Conservation (phyloP, 2,329 filamentous ascomycete species). For the Pyrenophora teres region DNA sequence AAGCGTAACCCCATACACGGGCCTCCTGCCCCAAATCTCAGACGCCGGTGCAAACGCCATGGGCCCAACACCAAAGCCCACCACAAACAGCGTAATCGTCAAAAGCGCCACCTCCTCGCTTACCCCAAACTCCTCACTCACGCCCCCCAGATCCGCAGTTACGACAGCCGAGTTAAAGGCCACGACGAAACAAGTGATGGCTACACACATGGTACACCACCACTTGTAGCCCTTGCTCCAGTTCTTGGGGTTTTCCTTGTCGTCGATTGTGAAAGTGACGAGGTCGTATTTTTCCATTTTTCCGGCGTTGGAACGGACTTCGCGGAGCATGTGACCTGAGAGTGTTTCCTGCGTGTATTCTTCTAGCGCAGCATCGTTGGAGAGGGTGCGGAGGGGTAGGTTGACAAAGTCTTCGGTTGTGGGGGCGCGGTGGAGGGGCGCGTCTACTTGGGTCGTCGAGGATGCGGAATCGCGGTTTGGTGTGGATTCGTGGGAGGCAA, state of each 20-base stretch:
- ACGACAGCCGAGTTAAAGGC: constrained; percentile 70
- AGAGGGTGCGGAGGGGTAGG: constrained; percentile 69
- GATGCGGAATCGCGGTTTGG: constrained; percentile 20
- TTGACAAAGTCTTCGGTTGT: constrained; percentile 56
- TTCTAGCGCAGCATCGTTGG: constrained; percentile 58
- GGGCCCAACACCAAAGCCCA: constrained; percentile 80
- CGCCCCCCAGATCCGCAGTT: constrained; percentile 73
- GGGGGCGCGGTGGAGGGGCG: constrained; percentile 24
- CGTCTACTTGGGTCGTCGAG: constrained; percentile 15
- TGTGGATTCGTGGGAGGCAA: constrained; percentile 13
- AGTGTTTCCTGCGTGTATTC: constrained; percentile 70
- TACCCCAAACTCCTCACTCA: constrained; percentile 67
- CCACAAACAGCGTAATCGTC: constrained; percentile 75
- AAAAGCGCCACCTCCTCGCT: constrained; percentile 74
- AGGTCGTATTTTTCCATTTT: constrained; percentile 61
- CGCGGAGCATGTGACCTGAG: constrained; percentile 64
- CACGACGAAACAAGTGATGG: constrained; percentile 56
- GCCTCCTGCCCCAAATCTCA: constrained; percentile 72
- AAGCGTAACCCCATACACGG: constrained; percentile 73
- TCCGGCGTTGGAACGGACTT: constrained; percentile 60
- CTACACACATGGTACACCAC: constrained; percentile 81
- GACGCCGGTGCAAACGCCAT: constrained; percentile 80
- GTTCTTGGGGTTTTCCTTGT: constrained; percentile 83
- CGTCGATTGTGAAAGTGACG: constrained; percentile 72
- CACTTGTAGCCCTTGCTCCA: constrained; percentile 80